These are phyloP conservation scores for Cyclotella kingstonii DNA, from an alignment of 108 stramenopile species.

Conservation along the genomic window DNA sequence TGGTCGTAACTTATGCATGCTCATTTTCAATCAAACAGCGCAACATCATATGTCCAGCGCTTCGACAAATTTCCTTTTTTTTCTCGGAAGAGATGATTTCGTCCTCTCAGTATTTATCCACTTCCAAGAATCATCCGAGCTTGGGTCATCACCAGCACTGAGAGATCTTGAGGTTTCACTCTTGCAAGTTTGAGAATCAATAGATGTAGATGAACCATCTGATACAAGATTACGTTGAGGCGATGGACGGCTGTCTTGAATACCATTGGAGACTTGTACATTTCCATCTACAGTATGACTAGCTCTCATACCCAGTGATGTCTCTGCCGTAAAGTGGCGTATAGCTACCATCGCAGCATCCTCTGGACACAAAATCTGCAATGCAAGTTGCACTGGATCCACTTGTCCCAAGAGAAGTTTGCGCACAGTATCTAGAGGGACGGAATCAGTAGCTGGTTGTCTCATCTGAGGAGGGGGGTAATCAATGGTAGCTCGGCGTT, in stretches of 20 bases:
- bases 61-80: conserved; percentile 32
- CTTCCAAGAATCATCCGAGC: conserved; percentile 6
- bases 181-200: neutral
- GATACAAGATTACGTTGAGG: neutral
- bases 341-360: conserved; percentile 33
- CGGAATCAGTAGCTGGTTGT: conserved; percentile 9
- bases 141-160: too few relatives aligned
- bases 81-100: conserved; percentile 16
- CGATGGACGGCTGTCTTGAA: neutral
- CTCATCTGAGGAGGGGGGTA: neutral
- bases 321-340: neutral
- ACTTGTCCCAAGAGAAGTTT: conserved; percentile 33
- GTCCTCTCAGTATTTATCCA: conserved; percentile 1
- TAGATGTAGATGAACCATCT: conserved; percentile 9
- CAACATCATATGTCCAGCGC: too few relatives aligned
- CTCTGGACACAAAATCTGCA: conserved; percentile 25
- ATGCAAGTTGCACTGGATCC: conserved; percentile 25
- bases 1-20: too few relatives aligned
- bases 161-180: too few relatives aligned
- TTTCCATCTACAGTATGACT: neutral
- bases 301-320: neutral
- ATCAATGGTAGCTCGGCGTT: neutral
- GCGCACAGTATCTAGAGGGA: conserved; percentile 33
- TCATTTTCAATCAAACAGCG: too few relatives aligned
- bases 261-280: neutral